Base-by-base conservation (phyloP, 192 early-diverging fungal genomes). In the Glomus cerebriforme region DNA sequence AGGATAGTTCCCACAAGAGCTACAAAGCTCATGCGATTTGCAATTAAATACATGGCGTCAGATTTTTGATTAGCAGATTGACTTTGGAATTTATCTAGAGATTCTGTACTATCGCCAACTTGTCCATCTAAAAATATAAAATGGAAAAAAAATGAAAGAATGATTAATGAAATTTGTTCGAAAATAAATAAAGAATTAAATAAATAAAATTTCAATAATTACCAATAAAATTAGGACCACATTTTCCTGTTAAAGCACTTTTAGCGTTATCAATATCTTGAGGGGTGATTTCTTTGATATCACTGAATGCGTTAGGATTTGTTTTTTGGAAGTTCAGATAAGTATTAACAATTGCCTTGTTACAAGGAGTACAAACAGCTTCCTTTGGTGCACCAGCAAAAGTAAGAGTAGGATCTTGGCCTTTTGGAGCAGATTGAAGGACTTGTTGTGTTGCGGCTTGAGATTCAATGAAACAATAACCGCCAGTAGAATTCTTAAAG, bases 401-500 rank as follows among this genome's bases (percentile, higher is more conserved):
- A 54, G 47, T 54, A 54, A 54, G 2, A 19, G 17, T 15, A 54
- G 47, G 47, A 54, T 19, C 5, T 54, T 54, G 47, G 47, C 17
- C 17, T 54, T 54, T 54, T 54, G 47, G 47, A 54, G 47, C 47
- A 5, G 13, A 19, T 15, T 54, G 15, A 54, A 19, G 13, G 3
- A 54, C 17, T 54, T 54, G 47, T 54, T 54, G 2, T 19, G 17
- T 4, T 19, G 47, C 13, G 2, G 47, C 17, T 19, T 54, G 1
- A 32, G 9, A n/a, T 64, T 64, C 62, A 64, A 64, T 26, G 29
- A 64, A 31, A 64, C 62, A 64, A 64, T 64, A 64, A 6, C 62
- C 62, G 7, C 7, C 62, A 12, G 62, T 64, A 32, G 62, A 64
- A 32, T 64, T 64, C 24, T 64, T 64, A 32, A 31, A 64, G 9